Evolutionary conservation across 208 protist genomes (phyloP), one percentile per base, ranked within the genome.

Genomic region (Jaenimonas drosophilae): DNA sequence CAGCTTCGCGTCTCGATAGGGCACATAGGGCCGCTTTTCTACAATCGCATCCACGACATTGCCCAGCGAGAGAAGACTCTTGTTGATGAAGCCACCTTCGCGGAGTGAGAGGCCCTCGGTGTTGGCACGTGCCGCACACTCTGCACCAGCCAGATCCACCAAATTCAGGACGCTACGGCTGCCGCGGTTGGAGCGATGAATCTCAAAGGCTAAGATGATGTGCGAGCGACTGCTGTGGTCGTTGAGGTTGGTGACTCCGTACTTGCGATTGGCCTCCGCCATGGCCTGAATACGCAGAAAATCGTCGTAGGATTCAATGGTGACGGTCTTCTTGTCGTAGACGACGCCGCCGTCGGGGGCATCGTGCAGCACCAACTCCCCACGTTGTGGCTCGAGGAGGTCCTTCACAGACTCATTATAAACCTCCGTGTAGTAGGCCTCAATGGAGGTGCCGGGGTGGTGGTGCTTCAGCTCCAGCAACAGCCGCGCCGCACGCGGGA

Each of bases 131-230:
- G 71, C 68, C 19, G 77, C 68, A 2, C 72, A 74, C 55, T 97
- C 91, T 32, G 64, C 84, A 4, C 94, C 94, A 21, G 94, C 94
- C 9, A 97, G 70, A 64, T 97, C 94, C 17, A 92, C 85, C 20
- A 97, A 48, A 32, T 63, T 75, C 17, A 96, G 68, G 27, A 85
- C 83, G 17, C 69, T 81, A 50, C 72, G 60, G 21, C 46, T 50
- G 14, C 30, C 49, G n/a, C 60, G 38, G 19, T 67, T 74, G 11
- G 39, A 11, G 7, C 60, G 66, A 24, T 52, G 58, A n/a, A 78
- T 75, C 40, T 63, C 49, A 41, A 65, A 66, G 14, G 52, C 61
- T 3, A 67, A 38, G 21, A 74, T 63, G 39, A 77, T 59, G 52
- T 84, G 80, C 11, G 64, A 68, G 37, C 64, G 55, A 25, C 78